These are phyloP conservation scores for Trichoderma citrinoviride DNA, from an alignment of 2,329 filamentous ascomycete species.

Conservation along the genomic window DNA sequence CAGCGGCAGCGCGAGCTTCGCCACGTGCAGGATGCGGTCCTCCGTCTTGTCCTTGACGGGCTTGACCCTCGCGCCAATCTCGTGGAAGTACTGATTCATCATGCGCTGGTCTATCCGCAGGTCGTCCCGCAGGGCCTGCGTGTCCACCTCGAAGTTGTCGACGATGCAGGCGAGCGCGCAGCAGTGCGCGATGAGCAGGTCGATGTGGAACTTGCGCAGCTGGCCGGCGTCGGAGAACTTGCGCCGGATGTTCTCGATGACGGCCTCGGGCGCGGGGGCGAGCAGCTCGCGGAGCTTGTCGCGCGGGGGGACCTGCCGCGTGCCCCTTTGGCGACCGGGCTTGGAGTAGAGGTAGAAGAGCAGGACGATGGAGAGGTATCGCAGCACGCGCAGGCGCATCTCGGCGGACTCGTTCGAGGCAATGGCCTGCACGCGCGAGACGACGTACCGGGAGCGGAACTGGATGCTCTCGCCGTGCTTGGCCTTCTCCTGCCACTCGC, in stretches of 20 bases:
- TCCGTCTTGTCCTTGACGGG: constrained; percentile 60
- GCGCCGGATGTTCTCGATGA: constrained; percentile 65
- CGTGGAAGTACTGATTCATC: constrained; percentile 69
- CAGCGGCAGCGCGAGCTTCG: constrained; percentile 72
- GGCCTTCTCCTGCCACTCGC: constrained; percentile 71
- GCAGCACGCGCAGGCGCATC: constrained; percentile 55
- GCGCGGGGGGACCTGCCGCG: constrained; percentile 54
- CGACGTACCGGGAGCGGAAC: constrained; percentile 62
- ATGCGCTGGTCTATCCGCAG: constrained; percentile 68
- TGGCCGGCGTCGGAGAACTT: constrained; percentile 64
- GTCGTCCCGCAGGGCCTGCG: constrained; percentile 67
- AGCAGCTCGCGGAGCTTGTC: constrained; percentile 61
- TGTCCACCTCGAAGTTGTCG: constrained; percentile 71
- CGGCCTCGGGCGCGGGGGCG: constrained; percentile 55
- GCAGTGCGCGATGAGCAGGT: constrained; percentile 71
- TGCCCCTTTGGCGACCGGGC: constrained; percentile 47
- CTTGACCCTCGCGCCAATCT: constrained; percentile 70
- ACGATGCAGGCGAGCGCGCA: constrained; percentile 69
- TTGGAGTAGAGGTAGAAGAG: constrained; percentile 50
- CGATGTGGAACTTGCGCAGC: constrained; percentile 68
- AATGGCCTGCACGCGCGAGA: constrained; percentile 56
- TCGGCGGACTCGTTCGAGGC: constrained; percentile 54
- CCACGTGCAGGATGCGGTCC: constrained; percentile 56
- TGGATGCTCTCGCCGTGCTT: constrained; percentile 56
- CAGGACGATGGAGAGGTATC: constrained; percentile 59